phyloP scores from a whole-genome alignment of 768 basidiomycete species.

The Multifurca ochricompacta region DNA sequence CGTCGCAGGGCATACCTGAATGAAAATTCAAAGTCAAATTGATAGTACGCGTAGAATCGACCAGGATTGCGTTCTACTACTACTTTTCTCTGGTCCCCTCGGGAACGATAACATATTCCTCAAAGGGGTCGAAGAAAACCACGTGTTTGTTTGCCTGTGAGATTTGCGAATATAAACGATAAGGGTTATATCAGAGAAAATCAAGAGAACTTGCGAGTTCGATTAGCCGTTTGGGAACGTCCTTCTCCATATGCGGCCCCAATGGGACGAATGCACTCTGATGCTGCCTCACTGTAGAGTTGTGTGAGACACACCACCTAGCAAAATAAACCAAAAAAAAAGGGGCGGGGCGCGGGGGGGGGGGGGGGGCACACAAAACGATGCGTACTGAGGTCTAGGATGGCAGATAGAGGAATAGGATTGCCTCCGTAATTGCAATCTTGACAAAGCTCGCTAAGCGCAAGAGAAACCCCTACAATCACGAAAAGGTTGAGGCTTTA shows the following conservation, averaged over 20 bases:
- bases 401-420: slow-evolving; percentile 1
- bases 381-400: slow-evolving; percentile 6
- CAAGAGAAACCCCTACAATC: slow-evolving; percentile 4
- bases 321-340: too few species aligned
- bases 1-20: slow-evolving; percentile 1
- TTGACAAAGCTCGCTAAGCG: slow-evolving; percentile 11
- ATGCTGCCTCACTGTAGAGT: slow-evolving; percentile 8
- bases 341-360: too few species aligned
- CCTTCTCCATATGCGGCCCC: slow-evolving; percentile 4
- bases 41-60: too few species aligned
- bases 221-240: slow-evolving; percentile 12
- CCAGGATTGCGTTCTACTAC: background rate
- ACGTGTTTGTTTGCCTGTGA: slow-evolving; percentile 1
- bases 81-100: slow-evolving; percentile 9
- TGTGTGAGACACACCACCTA: background rate
- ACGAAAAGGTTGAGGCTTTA: too few species aligned
- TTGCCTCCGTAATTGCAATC: background rate
- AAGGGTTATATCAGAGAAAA: background rate
- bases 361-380: too few species aligned
- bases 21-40: background rate
- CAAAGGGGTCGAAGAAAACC: slow-evolving; percentile 6
- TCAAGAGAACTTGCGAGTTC: background rate
- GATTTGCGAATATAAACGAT: background rate
- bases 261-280: slow-evolving; percentile 10
- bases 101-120: slow-evolving; percentile 6